Percentiles rank a stretch among this genome's conserved stretches.
Conservation (phyloP, 2,329 filamentous ascomycete genomes). For the Teratosphaeria epicoccoides region DNA sequence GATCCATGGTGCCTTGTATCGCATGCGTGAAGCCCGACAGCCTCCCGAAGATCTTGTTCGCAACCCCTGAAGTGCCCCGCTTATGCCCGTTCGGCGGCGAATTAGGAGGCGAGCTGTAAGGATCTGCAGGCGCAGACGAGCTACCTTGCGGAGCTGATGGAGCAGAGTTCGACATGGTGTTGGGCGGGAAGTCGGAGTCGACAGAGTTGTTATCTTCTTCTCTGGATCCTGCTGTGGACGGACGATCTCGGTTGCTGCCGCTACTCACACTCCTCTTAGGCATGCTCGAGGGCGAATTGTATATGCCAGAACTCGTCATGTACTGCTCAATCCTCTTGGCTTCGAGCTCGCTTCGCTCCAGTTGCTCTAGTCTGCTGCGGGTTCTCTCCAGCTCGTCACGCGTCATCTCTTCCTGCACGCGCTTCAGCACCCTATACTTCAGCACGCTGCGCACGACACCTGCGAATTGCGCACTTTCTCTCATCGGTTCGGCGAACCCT, state of each 20-base stretch:
- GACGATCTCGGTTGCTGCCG: slow-evolving; percentile 27
- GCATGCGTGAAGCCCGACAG: slow-evolving; percentile 90
- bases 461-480: slow-evolving; percentile 94
- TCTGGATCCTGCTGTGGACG: slow-evolving; percentile 3
- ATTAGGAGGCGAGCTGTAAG: slow-evolving; percentile 15
- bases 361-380: slow-evolving; percentile 63
- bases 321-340: slow-evolving; percentile 91
- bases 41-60: slow-evolving; percentile 84
- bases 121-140: slow-evolving; percentile 34
- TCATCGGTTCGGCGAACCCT: slow-evolving; percentile 93
- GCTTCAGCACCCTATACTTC: slow-evolving; percentile 80
- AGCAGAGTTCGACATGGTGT: slow-evolving; percentile 50
- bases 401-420: slow-evolving; percentile 96
- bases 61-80: slow-evolving; percentile 59
- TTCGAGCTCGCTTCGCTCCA: slow-evolving; percentile 90
- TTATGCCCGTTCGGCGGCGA: slow-evolving; percentile 44
- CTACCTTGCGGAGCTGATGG: slow-evolving; percentile 54
- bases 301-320: slow-evolving; percentile 60
- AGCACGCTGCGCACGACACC: slow-evolving; percentile 84
- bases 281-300: slow-evolving; percentile 37
- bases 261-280: not conserved
- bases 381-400: slow-evolving; percentile 88
- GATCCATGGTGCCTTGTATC: slow-evolving; percentile 90
- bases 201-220: slow-evolving; percentile 67
- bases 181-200: slow-evolving; percentile 86